Base-by-base conservation (phyloP, 257 asterid species). In the Solanum lycopersicoides region DNA sequence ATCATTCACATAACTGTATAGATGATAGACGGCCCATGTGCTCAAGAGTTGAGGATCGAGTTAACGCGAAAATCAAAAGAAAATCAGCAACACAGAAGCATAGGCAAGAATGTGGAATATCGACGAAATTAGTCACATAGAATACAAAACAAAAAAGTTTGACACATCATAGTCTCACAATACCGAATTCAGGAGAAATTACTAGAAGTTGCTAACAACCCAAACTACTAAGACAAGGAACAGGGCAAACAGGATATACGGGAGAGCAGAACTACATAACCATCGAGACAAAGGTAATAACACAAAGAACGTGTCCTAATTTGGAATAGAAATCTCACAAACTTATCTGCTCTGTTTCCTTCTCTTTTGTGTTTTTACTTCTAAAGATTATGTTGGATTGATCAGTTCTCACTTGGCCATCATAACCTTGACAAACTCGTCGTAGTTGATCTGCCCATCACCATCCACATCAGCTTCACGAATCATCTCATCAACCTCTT, bases 351-450 rank as follows among this genome's bases (percentile, higher is more conserved):
- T 89, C 90, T 76, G 91, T 88, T 89, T 88, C 88, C 87, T 45
- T 42, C 63, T 82, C 89, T 90, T 89, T 88, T 84, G 90, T 88
- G 83, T 90, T 82, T 88, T 92, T 83, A 88, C 86, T 86, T 89
- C n/a, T 65, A 86, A 91, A 88, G 87, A 23, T 77, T 42, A n/a
- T 87, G 68, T 89, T 87, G 89, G 87, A 87, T 87, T 72, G 92
- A 82, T 89, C 66, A 80, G 28, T 80, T 47, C 84, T 80, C 84
- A 80, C 68, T 80, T 80, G 84, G 84, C 84, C 84, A 92, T 92
- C 96, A 94, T 94, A 90, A 92, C 91, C 92, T 91, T 92, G 94
- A 94, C 96, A 76, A 94, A 94, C 92, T 94, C 95, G 89, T 92
- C 92, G 83, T 94, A 94, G 92, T 94, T 92, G 96, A 94, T 92